Evolutionary conservation across 2,329 filamentous ascomycete species (phyloP).

Genomic region (Capronia coronata): DNA sequence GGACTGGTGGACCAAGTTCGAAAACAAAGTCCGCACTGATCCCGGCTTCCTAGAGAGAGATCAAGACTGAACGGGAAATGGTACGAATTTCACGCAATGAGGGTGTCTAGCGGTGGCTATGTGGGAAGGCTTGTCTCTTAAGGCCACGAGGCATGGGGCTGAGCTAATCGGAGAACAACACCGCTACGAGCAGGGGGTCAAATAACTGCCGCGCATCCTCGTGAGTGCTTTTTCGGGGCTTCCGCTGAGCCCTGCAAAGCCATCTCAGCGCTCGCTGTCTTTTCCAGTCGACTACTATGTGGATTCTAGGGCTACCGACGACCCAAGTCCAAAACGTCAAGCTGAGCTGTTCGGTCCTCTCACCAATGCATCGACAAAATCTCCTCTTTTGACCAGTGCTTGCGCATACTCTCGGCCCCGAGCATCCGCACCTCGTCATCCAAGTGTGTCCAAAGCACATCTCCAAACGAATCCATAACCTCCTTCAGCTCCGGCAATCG

Average conservation of each 20-base stretch:
- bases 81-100: neutral
- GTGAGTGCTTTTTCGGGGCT: too few species aligned
- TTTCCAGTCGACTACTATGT: too few species aligned
- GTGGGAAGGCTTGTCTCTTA: neutral
- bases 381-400: slow-evolving; percentile 72
- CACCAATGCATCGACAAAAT: slow-evolving; percentile 58
- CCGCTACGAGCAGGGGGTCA: too few species aligned
- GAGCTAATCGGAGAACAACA: too few species aligned
- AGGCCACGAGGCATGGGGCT: neutral
- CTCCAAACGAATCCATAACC: slow-evolving; percentile 71
- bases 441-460: slow-evolving; percentile 73
- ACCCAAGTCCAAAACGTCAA: too few species aligned
- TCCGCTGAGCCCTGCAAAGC: too few species aligned
- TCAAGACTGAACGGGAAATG: slow-evolving; percentile 32
- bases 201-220: too few species aligned
- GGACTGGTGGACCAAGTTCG: slow-evolving; percentile 98
- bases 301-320: too few species aligned
- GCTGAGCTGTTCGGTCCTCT: neutral
- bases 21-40: slow-evolving; percentile 75
- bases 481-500: slow-evolving; percentile 54
- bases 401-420: slow-evolving; percentile 79
- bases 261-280: too few species aligned
- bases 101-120: neutral
- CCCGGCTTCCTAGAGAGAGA: slow-evolving; percentile 79
- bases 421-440: slow-evolving; percentile 76